Base-by-base conservation (phyloP, 2,329 filamentous ascomycete species). In the Exutisphaerella laricina region DNA sequence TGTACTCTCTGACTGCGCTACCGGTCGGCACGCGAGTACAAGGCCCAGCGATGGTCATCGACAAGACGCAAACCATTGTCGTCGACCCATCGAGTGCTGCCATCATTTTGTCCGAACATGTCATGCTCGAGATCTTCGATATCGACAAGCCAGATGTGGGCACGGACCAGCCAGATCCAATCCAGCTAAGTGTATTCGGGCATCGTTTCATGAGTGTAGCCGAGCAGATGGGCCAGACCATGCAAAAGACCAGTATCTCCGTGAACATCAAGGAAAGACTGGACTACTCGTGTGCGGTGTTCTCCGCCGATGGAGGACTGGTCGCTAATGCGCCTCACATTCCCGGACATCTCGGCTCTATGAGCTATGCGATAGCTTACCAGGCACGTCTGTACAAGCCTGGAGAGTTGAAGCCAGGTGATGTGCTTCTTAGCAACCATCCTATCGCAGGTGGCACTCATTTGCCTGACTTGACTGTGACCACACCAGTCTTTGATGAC, bases 161-260 rank as follows among this genome's bases (percentile, higher is more conserved):
- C 32, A 70, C 69, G 8, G 71, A 70, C 29, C 74, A 79, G 44
- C 78, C 85, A 0, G 70, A 74, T 43, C 74, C 74, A 0, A 75
- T 78, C 32, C 65, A 71, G 26, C 66, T 78, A 2, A 75, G 70
- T 10, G 72, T 78, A 32, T 77, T 77, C 41, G 72, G 70, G 0
- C 74, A 78, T 59, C 66, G 75, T 0, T 78, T 78, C 62, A 78
- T 78, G 75, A 70, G 71, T 4, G 76, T 78, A 13, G 75, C 75
- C 0, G 75, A 78, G 46, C 75, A 78, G 49, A 78, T 78, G 74
- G 75, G 75, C 23, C 70, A 70, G 4, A 76, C 74, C 0, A 60
- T 78, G 12, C 74, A 78, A 39, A 73, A 74, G 51, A 78, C 75
- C 0, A 70, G 70, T 0, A 73, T 78, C 7, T 75, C 71, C 1